These are phyloP conservation scores for Boletus rufocinnamomeus DNA, from an alignment of 768 basidiomycete genomes.

Conservation along the genomic window DNA sequence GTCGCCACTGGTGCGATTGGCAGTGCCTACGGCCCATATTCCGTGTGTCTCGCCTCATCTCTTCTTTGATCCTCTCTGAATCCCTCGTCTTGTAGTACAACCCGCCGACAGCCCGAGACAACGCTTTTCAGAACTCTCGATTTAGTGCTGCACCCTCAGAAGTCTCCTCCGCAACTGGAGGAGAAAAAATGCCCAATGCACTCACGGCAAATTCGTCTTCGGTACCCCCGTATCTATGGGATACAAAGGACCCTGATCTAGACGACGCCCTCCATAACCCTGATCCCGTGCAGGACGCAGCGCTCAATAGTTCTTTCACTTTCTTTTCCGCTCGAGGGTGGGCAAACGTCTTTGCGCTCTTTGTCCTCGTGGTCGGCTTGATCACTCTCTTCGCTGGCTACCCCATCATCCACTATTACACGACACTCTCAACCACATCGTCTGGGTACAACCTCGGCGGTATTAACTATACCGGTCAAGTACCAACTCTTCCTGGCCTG, in stretches of 20 bases:
- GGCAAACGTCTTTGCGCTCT: slow-evolving; percentile 72
- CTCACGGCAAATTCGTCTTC: slow-evolving; percentile 53
- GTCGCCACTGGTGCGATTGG: slow-evolving; percentile 83
- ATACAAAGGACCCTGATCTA: slow-evolving; percentile 76
- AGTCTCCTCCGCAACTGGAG: slow-evolving; percentile 39
- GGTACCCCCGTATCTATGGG: slow-evolving; percentile 75
- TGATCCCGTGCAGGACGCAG: slow-evolving; percentile 70
- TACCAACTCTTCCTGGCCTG: slow-evolving; percentile 71
- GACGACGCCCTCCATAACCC: slow-evolving; percentile 92
- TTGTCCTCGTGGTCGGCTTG: slow-evolving; percentile 67
- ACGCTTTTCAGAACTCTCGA: slow-evolving; percentile 50
- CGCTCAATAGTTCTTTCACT: slow-evolving; percentile 60
- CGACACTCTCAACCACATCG: slow-evolving; percentile 28
- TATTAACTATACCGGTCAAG: slow-evolving; percentile 85
- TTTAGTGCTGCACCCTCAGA: slow-evolving; percentile 61
- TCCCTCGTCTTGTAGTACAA: slow-evolving; percentile 49
- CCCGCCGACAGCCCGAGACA: slow-evolving; percentile 43
- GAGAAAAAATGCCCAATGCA: slow-evolving; percentile 36
- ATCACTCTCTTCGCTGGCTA: slow-evolving; percentile 86
- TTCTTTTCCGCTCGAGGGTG: slow-evolving; percentile 84
- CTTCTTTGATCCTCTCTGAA: slow-evolving; percentile 3
- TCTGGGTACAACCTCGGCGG: slow-evolving; percentile 80
- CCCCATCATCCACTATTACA: slow-evolving; percentile 70
- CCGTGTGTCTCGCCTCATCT: slow-evolving; percentile 48
- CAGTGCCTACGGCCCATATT: slow-evolving; percentile 82